Evolutionary conservation across 176 grass and related monocot species (phyloP), one percentile per base, ranked within the genome.

Genomic region (Oryza glaberrima): DNA sequence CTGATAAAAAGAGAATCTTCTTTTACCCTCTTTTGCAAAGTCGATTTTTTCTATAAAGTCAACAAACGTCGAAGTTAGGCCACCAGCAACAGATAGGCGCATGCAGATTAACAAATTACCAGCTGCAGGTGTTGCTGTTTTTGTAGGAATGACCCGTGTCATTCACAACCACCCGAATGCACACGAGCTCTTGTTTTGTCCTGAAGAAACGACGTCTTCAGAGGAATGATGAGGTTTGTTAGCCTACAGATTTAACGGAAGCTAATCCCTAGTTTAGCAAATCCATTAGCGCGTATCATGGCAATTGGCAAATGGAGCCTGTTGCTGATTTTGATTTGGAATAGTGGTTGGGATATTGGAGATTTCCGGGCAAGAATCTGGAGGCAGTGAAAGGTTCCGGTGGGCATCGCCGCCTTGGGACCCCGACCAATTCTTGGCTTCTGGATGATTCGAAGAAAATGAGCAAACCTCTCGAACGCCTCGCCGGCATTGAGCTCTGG

Each of bases 51-150:
- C 7, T 26, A 10, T 34, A 14, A 38, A 60, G 51, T 40, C 49
- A 77, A 32, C 25, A 51, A 81, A 52, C 25, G 26, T 30, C 45
- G 51, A 48, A 25, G 78, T 70, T 69, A 38, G 78, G 78, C 66
- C 2, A 20, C 66, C 78, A 16, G 66, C 41, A 4, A 30, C 16
- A 48, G 66, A 48, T 66, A 2, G 25, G 43, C 43, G 36, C 20
- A 4, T 65, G 25, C 9, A 13, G 8, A 13, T 19, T 63, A 63
- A 41, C 28, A 25, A 67, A 47, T 16, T 4, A 49, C 66, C 25
- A 34, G 13, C 17, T 58, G 19, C 32, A 12, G 28, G 25, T 6
- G 46, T 2, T 35, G 63, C 77, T 17, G 43, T 35, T 69, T 69
- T 69, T 19, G 7, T 58, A 58, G n/a, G 17, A 68, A 58, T 58